Conservation (phyloP, 768 basidiomycete species). For the Phallus indusiatus region DNA sequence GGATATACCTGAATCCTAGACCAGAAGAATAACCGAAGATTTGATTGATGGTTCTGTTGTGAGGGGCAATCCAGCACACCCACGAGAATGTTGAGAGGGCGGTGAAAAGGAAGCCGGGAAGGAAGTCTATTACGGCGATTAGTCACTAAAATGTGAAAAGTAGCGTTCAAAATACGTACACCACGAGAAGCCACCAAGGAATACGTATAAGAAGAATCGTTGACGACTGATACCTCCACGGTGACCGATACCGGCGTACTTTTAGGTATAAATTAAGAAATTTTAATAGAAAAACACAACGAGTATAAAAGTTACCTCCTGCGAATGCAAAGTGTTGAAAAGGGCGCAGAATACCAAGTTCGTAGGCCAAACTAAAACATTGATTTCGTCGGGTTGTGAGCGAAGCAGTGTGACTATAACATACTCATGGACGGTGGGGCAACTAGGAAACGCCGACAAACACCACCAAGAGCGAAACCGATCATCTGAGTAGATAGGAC, state of each 20-base stretch:
- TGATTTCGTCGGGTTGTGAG: not conserved
- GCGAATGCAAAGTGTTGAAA: constrained; percentile 66
- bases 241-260: constrained; percentile 52
- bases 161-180: constrained; percentile 21
- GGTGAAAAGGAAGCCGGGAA: constrained; percentile 85
- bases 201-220: constrained; percentile 63
- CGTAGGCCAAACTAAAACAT: constrained; percentile 48
- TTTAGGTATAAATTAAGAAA: not conserved
- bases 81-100: constrained; percentile 27
- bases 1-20: constrained; percentile 16
- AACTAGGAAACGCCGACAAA: constrained; percentile 55
- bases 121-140: constrained; percentile 36
- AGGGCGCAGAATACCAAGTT: constrained; percentile 61
- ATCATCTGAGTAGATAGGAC: constrained; percentile 62
- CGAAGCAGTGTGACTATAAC: not conserved
- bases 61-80: constrained; percentile 38
- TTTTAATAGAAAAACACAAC: no score
- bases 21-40: constrained; percentile 24
- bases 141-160: constrained; percentile 11
- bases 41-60: constrained; percentile 23
- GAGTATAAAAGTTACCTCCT: constrained; percentile 24
- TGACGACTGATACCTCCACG: constrained; percentile 67
- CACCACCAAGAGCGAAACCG: constrained; percentile 47
- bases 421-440: constrained; percentile 50
- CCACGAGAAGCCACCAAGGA: constrained; percentile 53